Percentiles rank a stretch among this genome's conserved stretches.
phyloP scores from a whole-genome alignment of 169 alveolate species.

The Hepatocystis sp. region DNA sequence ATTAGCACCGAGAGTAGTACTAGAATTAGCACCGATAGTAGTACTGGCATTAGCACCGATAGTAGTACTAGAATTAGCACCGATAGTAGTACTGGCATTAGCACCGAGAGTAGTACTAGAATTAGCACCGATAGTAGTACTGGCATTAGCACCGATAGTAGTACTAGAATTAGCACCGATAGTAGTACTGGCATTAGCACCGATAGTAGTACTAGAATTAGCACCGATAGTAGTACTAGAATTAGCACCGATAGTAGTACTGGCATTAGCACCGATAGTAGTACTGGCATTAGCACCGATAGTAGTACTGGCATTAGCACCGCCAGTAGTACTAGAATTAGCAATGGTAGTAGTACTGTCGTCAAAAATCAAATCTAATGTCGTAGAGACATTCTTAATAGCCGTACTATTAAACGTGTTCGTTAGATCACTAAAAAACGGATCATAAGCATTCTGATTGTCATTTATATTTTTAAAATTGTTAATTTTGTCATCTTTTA shows the following conservation, averaged over 20 bases:
- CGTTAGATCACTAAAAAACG: slow-evolving; percentile 6
- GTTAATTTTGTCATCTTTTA: slow-evolving; percentile 11
- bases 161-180: not conserved
- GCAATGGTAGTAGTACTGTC: not conserved
- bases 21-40: too few relatives aligned
- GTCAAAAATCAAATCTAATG: not conserved
- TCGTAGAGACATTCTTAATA: not conserved
- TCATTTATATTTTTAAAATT: too few relatives aligned
- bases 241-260: not conserved
- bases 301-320: not conserved
- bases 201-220: not conserved
- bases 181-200: not conserved
- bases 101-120: too few relatives aligned
- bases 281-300: not conserved
- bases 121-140: too few relatives aligned
- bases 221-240: not conserved
- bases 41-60: too few relatives aligned
- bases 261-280: not conserved
- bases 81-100: too few relatives aligned
- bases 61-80: too few relatives aligned
- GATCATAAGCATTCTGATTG: not conserved
- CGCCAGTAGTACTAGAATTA: not conserved
- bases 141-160: too few relatives aligned
- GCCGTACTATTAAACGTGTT: not conserved
- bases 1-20: too few relatives aligned